Conservation (phyloP, 1,284 basidiomycete genomes). For the Ustilago vetiveriae region DNA sequence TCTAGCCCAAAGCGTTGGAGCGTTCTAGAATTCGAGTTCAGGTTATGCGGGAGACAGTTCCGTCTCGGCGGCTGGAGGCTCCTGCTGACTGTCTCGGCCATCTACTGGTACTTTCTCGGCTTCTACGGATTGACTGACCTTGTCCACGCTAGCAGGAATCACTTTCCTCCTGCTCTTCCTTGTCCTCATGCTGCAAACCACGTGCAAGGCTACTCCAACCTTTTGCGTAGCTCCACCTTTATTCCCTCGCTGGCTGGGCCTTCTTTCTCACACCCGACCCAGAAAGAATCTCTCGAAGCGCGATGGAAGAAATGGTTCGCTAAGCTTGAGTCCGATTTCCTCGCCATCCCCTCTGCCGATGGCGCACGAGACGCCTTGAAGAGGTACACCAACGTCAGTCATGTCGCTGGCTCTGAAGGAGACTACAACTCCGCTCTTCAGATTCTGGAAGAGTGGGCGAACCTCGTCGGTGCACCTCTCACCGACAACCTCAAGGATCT, state of each 20-base stretch:
- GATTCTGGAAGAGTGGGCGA: slow-evolving; percentile 57
- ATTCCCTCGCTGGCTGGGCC: not conserved
- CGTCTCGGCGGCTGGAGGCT: slow-evolving; percentile 2
- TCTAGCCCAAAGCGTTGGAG: not conserved
- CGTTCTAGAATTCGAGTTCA: not conserved
- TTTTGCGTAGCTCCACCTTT: slow-evolving; percentile 10
- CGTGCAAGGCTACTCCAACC: slow-evolving; percentile 16
- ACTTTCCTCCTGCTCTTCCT: not conserved
- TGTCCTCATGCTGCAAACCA: slow-evolving; percentile 8
- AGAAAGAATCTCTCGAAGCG: slow-evolving; percentile 10
- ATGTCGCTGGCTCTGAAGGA: slow-evolving; percentile 51
- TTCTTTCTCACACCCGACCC: too few species aligned
- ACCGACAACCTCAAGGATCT: slow-evolving; percentile 38
- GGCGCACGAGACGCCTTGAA: slow-evolving; percentile 45
- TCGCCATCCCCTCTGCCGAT: slow-evolving; percentile 39
- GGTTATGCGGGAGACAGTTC: not conserved
- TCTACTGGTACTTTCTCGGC: not conserved
- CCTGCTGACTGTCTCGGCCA: not conserved
- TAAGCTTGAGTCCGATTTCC: slow-evolving; percentile 44
- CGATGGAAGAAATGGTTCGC: slow-evolving; percentile 33
- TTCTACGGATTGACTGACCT: not conserved
- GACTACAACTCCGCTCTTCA: slow-evolving; percentile 55
- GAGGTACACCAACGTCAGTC: slow-evolving; percentile 55
- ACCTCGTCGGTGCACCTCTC: slow-evolving; percentile 48
- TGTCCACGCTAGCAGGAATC: not conserved